Conservation (phyloP, 2,329 filamentous ascomycete genomes). For the Sporothrix curviconia region DNA sequence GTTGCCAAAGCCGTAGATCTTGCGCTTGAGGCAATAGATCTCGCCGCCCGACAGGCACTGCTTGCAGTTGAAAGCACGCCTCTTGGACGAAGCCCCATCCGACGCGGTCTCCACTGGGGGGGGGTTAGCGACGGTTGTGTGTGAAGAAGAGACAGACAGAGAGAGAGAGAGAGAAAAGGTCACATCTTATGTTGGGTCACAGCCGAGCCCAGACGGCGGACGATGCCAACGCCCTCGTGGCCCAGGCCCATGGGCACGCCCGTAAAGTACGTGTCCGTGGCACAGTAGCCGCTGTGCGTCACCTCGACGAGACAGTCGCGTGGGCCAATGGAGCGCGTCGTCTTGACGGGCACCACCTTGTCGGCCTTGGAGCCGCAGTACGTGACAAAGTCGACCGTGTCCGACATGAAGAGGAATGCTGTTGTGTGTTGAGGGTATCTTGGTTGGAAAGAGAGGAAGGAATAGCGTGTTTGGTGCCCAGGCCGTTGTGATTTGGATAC, state of each 20-base stretch:
- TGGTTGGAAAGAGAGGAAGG: no score
- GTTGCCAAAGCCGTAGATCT: constrained; percentile 36
- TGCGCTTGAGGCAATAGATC: constrained; percentile 35
- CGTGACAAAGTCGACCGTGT: not conserved
- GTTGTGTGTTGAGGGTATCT: not conserved
- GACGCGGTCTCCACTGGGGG: constrained; percentile 36
- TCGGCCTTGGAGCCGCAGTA: constrained; percentile 11
- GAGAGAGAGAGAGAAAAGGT: not conserved
- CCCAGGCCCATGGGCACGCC: constrained; percentile 36
- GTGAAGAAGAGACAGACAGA: not conserved
- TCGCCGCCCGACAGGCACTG: constrained; percentile 39
- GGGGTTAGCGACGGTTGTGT: no score
- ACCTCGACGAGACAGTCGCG: constrained; percentile 57
- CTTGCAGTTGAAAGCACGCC: constrained; percentile 38
- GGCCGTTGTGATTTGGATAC: no score
- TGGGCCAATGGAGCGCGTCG: constrained; percentile 1
- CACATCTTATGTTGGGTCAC: constrained; percentile 32
- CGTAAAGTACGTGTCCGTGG: constrained; percentile 41
- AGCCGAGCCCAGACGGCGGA: constrained; percentile 35
- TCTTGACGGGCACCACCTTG: constrained; percentile 2
- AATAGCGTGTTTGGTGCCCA: not conserved
- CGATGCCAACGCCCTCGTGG: constrained; percentile 44
- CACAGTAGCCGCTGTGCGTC: constrained; percentile 62
- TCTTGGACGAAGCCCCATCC: constrained; percentile 40
- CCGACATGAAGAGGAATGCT: not conserved